Evolutionary conservation across 345 rosid species (phyloP), one percentile per base, ranked within the genome.

Genomic region (Sisymbrium irio): DNA sequence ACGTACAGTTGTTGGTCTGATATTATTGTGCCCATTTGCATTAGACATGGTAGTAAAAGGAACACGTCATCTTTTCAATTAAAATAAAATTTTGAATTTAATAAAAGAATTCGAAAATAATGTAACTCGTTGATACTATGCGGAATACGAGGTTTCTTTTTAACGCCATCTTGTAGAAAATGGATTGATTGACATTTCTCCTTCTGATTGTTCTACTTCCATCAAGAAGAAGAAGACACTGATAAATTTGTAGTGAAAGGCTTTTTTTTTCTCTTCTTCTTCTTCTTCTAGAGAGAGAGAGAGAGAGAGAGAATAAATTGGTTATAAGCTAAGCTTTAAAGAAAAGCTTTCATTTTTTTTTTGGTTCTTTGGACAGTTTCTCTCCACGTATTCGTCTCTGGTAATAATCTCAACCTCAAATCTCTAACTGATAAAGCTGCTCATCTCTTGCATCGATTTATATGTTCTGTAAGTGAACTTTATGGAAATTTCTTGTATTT

Each of bases 311-410:
- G n/a, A n/a, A 17, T 32, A 27, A n/a, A 17, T 61, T 40, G 14
- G 4, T 17, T 60, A 6, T 5, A 7, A 49, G 1, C 4, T 4
- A 15, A 65, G n/a, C n/a, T n/a, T n/a, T 22, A 36, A 37, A 47
- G 15, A 17, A 7, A 6, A 27, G 10, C 11, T 36, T 49, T 66
- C 49, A 9, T 13, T 14, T 61, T 10, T 20, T 1, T 32, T 13
- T 35, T 47, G 7, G 17, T 69, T 70, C 10, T 68, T 46, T 64
- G 80, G 80, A 58, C 67, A 18, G 61, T 47, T 30, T 71, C 9
- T 5, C 39, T 71, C 72, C 80, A 71, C 80, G 67, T 77, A 27
- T 62, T 47, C 72, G 66, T 58, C 62, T 56, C 72, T 58, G 76
- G 62, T 77, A 66, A 57, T 19, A 44, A 63, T 47, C 76, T 69